Conservation (phyloP, 371 early-diverging fungal genomes). For the Coemansia sp. region DNA sequence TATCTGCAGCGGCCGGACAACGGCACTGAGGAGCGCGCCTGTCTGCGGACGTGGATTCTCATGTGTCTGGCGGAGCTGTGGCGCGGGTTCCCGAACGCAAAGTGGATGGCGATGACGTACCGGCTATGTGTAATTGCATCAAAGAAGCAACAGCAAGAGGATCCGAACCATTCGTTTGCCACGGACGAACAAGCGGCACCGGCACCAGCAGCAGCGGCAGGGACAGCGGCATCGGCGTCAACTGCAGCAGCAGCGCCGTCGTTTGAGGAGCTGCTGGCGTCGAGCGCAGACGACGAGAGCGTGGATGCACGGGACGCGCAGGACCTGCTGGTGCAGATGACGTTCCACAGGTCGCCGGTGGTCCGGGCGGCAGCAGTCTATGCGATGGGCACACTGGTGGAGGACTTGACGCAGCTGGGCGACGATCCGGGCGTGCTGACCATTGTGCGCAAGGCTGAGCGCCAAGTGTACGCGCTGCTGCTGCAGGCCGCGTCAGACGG, state of each 20-base stretch:
- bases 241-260: constrained; percentile 47
- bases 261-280: constrained; percentile 45
- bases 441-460: constrained; percentile 35
- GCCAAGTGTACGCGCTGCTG: constrained; percentile 31
- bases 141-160: constrained; percentile 62
- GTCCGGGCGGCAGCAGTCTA: constrained; percentile 49
- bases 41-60: constrained; percentile 89
- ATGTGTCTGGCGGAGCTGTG: constrained; percentile 85
- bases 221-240: constrained; percentile 68
- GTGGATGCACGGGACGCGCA: constrained; percentile 46
- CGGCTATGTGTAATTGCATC: constrained; percentile 78
- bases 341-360: constrained; percentile 44
- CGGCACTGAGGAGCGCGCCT: constrained; percentile 55
- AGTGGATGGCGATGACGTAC: constrained; percentile 69
- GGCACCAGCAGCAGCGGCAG: constrained; percentile 62
- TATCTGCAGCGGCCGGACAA: constrained; percentile 51
- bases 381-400: constrained; percentile 38
- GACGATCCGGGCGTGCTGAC: constrained; percentile 32
- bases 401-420: constrained; percentile 40
- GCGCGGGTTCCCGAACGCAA: constrained; percentile 69
- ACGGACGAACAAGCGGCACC: constrained; percentile 14
- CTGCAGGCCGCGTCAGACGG: constrained; percentile 48
- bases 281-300: constrained; percentile 37
- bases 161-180: neutral
- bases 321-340: constrained; percentile 48